Base-by-base conservation (phyloP, 768 basidiomycete species). In the Symmetrospora coprosmae region DNA sequence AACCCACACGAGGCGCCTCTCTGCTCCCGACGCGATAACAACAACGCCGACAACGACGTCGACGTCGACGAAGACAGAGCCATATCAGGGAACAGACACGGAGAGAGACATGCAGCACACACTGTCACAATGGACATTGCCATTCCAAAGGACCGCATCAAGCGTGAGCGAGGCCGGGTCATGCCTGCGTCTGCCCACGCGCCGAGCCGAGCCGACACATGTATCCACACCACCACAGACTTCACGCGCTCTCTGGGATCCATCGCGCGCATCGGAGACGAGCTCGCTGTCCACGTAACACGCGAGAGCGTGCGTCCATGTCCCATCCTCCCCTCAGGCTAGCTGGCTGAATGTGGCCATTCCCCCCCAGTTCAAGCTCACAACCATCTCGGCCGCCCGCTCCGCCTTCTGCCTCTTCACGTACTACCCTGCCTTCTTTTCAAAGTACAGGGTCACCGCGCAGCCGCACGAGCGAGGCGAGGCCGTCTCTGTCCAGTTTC, bases 351-450 rank as follows among this genome's bases (percentile, higher is more conserved):
- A 19, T 45, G 8, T 27, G 6, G 19, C 6, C 7, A 6, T n/a
- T 6, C 19, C 13, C 19, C 13, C 38, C 49, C 33, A 50, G 49
- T 35, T 50, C 33, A 50, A 50, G 49, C 49, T 58, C 11, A 45
- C 55, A 8, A 58, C 55, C 30, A 58, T 58, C 25, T 45, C 39
- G 2, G 14, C 55, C 5, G n/a, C 55, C 8, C 28, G 43, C 17
- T 58, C 55, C 17, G 55, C 55, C 2, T 58, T 58, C 41, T 58
- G 55, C 55, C 55, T 58, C 6, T 58, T 58, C 33, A 46, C 55
- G 7, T 58, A 45, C 27, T 39, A 58, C 23, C 55, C 55, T 17
- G 40, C 40, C 30, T 58, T 58, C 55, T 58, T 58, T 30, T 46
- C 39, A 23, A 43, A 43, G 17, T 58, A 58, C 41, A 43, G 43